A percentile compares a stretch with the other conserved stretches of the same genome.
phyloP scores from a whole-genome alignment of 257 asterid genomes.

The Vinca minor region DNA sequence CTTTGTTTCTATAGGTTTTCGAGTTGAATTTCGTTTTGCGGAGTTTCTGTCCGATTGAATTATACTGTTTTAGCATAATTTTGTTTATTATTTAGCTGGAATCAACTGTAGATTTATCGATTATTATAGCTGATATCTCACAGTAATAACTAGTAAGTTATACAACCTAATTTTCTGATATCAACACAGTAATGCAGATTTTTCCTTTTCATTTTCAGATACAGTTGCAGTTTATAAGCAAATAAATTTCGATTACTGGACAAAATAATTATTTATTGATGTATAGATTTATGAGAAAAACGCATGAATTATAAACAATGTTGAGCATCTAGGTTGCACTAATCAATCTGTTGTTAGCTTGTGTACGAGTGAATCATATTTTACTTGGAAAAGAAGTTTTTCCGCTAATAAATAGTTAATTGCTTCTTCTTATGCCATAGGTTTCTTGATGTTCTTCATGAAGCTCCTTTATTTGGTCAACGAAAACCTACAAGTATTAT shows the following conservation, averaged over 20 bases:
- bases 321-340: neutral
- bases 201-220: neutral
- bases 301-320: neutral
- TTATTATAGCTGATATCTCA: neutral
- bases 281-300: neutral
- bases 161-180: neutral
- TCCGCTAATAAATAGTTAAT: neutral
- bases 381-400: slow-evolving; percentile 2
- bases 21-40: neutral
- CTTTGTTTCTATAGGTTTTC: neutral
- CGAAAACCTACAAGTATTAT: slow-evolving; percentile 68
- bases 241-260: neutral
- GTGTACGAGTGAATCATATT: slow-evolving; percentile 1
- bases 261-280: neutral
- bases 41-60: neutral
- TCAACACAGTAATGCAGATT: neutral
- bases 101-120: neutral
- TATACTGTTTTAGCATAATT: neutral
- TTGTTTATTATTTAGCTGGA: neutral
- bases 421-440: slow-evolving; percentile 33
- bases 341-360: neutral
- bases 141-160: neutral
- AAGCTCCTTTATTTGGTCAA: slow-evolving; percentile 90
- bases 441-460: slow-evolving; percentile 87
- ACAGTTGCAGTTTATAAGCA: neutral